Evolutionary conservation across 257 asterid genomes (phyloP), one percentile per base, ranked within the genome.

Genomic region (Coffea eugenioides): DNA sequence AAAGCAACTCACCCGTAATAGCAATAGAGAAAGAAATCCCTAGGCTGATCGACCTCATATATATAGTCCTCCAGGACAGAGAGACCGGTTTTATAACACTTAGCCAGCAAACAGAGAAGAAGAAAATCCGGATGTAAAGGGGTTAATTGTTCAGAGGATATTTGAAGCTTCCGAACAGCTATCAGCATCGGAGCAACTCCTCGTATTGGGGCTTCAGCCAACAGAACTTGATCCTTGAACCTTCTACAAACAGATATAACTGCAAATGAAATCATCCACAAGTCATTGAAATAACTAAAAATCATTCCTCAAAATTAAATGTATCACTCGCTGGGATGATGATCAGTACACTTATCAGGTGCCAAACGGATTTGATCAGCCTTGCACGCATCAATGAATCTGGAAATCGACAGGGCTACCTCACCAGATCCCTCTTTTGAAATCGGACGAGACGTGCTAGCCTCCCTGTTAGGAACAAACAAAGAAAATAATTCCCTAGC

Each of bases 41-140:
- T 93, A 31, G 98, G 98, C 81, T 92, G 97, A 82, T 93, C 97
- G 76, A 88, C 90, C 86, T 95, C 98, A 88, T 83, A 88, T 52
- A 92, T 77, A 83, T 91, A 91, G 51, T 91, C 91, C 83, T 84
- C 93, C 90, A 95, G 84, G 70, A 95, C 83, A 69, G 91, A 87
- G 77, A 92, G 84, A 68, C 98, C 98, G 64, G 90, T 73, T 89
- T 88, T 92, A 80, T 93, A 93, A 87, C 92, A 90, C 92, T 95
- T 95, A 0, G 99, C 88, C 79, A 91, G 74, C 75, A 95, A 75
- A 79, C 99, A 95, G 70, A 95, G 91, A 71, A 89, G 94, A 79
- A 95, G 94, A 82, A 90, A 91, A 71, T 95, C 98, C 4, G 99
- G 90, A 83, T 95, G 99, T 82, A 95, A 86, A 75, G 97, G 76